These are phyloP conservation scores for Coniochaeta pulveracea DNA, from an alignment of 2,329 filamentous ascomycete species.

Conservation along the genomic window DNA sequence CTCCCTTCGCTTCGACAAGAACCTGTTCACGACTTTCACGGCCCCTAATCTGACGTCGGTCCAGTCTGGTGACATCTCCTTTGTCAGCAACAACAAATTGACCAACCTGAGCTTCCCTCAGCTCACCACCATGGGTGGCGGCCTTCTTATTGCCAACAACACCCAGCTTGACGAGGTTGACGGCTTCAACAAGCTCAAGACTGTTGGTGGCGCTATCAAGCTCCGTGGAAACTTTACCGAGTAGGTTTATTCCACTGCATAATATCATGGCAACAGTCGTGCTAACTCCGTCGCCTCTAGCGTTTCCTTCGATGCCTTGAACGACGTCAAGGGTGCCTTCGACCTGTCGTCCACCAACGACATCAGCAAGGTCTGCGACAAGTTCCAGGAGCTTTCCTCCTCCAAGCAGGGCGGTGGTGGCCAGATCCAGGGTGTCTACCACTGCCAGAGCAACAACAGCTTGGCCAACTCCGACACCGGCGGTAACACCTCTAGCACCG, in stretches of 20 bases:
- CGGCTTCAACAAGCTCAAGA: slow-evolving; percentile 57
- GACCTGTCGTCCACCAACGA: slow-evolving; percentile 56
- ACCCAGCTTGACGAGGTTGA: slow-evolving; percentile 54
- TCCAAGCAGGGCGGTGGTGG: slow-evolving; percentile 25
- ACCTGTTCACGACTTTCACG: slow-evolving; percentile 51
- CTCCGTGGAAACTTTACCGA: slow-evolving; percentile 73
- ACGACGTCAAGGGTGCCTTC: slow-evolving; percentile 61
- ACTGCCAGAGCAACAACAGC: slow-evolving; percentile 38
- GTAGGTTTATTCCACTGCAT: slow-evolving; percentile 40
- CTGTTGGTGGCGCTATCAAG: slow-evolving; percentile 69
- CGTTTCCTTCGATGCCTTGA: slow-evolving; percentile 55
- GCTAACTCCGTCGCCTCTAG: slow-evolving; percentile 33
- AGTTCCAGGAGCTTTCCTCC: slow-evolving; percentile 34
- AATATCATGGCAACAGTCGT: neutral
- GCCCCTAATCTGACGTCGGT: slow-evolving; percentile 63
- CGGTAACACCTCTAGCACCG: slow-evolving; percentile 13
- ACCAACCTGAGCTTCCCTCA: slow-evolving; percentile 66
- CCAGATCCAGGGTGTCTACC: slow-evolving; percentile 34
- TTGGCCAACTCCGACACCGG: slow-evolving; percentile 38
- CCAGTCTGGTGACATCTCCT: slow-evolving; percentile 45
- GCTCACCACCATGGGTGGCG: slow-evolving; percentile 61
- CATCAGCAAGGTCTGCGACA: slow-evolving; percentile 42
- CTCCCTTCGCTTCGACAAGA: slow-evolving; percentile 75
- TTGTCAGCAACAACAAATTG: slow-evolving; percentile 50
- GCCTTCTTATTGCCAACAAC: slow-evolving; percentile 86